Percentiles rank a stretch among this genome's conserved stretches.
Conservation (phyloP, 2,329 filamentous ascomycete species). For the Chaetomium strumarium region DNA sequence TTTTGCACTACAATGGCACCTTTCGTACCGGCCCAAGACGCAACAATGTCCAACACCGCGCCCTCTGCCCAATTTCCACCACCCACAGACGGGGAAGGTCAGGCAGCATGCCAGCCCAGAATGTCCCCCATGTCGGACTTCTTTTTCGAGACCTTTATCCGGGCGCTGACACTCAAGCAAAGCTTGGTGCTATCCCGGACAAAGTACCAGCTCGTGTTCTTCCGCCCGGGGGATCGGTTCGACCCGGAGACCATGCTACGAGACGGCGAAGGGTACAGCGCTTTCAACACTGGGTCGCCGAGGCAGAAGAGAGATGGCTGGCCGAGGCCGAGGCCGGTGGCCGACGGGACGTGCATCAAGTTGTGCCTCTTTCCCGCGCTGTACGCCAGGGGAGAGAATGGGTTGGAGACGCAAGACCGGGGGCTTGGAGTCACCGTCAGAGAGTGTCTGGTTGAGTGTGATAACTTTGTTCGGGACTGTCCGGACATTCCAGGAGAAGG, state of each 20-base stretch:
- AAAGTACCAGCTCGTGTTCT: neutral
- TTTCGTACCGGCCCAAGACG: neutral
- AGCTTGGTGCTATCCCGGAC: neutral
- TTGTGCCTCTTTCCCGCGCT: neutral
- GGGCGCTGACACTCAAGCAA: neutral
- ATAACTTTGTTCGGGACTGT: neutral
- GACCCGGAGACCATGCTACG: neutral
- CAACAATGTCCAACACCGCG: neutral
- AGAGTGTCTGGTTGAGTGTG: constrained; percentile 1
- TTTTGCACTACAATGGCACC: no score
- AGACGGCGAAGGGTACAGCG: neutral
- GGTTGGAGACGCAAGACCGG: neutral
- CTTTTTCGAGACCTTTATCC: neutral
- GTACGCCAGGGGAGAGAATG: neutral
- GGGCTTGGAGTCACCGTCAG: neutral
- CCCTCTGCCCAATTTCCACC: neutral
- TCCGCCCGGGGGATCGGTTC: neutral
- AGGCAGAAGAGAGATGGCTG: neutral
- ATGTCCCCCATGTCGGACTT: no score
- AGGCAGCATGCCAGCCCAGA: neutral
- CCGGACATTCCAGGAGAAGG: neutral
- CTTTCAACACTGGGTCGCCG: neutral
- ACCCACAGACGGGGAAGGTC: neutral
- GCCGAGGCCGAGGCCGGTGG: neutral
- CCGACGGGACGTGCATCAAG: neutral